These are phyloP conservation scores for Ganoderma lingzhi DNA, from an alignment of 1,284 basidiomycete species.

Conservation along the genomic window DNA sequence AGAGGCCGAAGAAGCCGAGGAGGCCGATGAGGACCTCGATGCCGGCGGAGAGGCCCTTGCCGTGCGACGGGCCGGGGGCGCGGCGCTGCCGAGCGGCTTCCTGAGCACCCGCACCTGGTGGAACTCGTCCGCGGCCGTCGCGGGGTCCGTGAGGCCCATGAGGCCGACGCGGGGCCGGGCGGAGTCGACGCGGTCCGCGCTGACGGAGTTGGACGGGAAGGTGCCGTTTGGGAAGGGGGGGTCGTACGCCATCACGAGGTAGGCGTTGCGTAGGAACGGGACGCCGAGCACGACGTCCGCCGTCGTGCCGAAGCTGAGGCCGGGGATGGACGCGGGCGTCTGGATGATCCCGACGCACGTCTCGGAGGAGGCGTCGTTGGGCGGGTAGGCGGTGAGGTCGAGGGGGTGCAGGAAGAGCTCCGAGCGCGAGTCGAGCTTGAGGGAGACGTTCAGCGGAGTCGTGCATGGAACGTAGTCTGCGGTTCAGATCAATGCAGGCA, in stretches of 20 bases:
- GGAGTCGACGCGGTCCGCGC: constrained; percentile 27
- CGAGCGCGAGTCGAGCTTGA: constrained; percentile 64
- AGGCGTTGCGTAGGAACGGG: constrained; percentile 76
- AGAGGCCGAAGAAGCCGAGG: constrained; percentile 62
- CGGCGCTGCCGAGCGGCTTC: constrained; percentile 51
- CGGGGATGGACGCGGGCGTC: constrained; percentile 41
- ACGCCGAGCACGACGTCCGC: constrained; percentile 76
- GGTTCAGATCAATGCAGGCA: constrained; percentile 3
- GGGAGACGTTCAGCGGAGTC: constrained; percentile 72
- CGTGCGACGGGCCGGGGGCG: constrained; percentile 25
- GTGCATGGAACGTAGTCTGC: constrained; percentile 76
- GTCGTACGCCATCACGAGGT: constrained; percentile 75
- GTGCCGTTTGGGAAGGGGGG: constrained; percentile 52
- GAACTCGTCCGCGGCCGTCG: constrained; percentile 68
- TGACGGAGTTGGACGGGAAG: constrained; percentile 45
- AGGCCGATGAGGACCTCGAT: constrained; percentile 67
- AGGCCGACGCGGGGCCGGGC: constrained; percentile 63
- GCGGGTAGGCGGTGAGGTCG: constrained; percentile 60
- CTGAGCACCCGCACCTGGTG: constrained; percentile 68
- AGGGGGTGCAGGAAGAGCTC: constrained; percentile 74
- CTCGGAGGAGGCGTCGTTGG: constrained; percentile 45
- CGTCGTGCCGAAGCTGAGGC: constrained; percentile 42
- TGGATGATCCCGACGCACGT: constrained; percentile 76
- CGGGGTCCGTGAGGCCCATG: constrained; percentile 64
- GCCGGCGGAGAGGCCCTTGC: constrained; percentile 59